Percentiles rank a stretch among this genome's conserved stretches.
phyloP scores from a whole-genome alignment of 2,329 filamentous ascomycete genomes.

The Alternaria solani region DNA sequence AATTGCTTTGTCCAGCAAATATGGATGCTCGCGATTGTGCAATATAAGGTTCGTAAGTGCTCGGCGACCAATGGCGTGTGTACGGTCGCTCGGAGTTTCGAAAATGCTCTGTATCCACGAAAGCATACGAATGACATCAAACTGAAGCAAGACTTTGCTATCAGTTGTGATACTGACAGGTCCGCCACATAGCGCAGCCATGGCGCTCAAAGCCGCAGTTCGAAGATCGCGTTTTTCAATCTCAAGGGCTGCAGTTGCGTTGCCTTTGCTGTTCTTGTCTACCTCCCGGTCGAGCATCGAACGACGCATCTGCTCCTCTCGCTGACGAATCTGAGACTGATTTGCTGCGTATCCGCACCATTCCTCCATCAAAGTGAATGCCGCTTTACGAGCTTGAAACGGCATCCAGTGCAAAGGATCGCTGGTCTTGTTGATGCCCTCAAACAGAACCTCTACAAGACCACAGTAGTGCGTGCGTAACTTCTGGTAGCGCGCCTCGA shows the following conservation, averaged over 20 bases:
- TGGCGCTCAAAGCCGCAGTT: slow-evolving; percentile 89
- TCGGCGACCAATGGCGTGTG: slow-evolving; percentile 86
- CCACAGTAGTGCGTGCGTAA: slow-evolving; percentile 93
- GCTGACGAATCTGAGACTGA: slow-evolving; percentile 78
- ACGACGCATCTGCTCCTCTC: slow-evolving; percentile 87
- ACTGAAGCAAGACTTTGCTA: slow-evolving; percentile 85
- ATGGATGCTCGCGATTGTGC: slow-evolving; percentile 87
- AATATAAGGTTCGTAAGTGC: slow-evolving; percentile 89
- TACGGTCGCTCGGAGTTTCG: slow-evolving; percentile 86
- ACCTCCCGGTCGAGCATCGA: slow-evolving; percentile 81
- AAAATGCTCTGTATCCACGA: slow-evolving; percentile 97
- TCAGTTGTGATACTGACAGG: slow-evolving; percentile 89
- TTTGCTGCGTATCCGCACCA: slow-evolving; percentile 99
- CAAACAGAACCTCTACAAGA: slow-evolving; percentile 89
- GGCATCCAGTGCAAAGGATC: slow-evolving; percentile 95
- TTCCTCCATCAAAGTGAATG: slow-evolving; percentile 96
- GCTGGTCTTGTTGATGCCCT: slow-evolving; percentile 84
- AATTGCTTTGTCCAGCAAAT: slow-evolving; percentile 88
- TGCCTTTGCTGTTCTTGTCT: slow-evolving; percentile 75
- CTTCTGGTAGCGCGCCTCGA: slow-evolving; percentile 93
- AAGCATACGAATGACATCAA: slow-evolving; percentile 91
- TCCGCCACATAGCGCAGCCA: slow-evolving; percentile 87
- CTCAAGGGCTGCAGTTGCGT: slow-evolving; percentile 87
- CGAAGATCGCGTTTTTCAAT: slow-evolving; percentile 95
- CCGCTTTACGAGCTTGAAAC: slow-evolving; percentile 93